Conservation (phyloP, 2,329 filamentous ascomycete genomes). For the Gyromitra esculenta region DNA sequence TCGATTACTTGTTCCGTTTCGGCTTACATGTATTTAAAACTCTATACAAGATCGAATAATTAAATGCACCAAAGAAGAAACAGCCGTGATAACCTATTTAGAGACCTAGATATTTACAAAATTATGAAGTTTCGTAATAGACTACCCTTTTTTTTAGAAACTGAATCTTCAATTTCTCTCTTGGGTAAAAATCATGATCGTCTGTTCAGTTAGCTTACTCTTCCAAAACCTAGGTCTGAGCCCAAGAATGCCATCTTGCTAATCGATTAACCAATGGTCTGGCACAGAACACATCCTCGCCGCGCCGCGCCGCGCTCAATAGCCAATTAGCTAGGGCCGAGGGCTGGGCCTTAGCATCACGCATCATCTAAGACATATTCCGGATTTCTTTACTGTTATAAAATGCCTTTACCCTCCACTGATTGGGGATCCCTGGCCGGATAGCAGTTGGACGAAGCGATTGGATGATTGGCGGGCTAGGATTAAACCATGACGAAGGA, state of each 20-base stretch:
- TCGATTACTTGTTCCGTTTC: background rate
- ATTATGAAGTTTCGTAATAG: slow-evolving; percentile 4
- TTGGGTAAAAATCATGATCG: background rate
- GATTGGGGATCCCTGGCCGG: background rate
- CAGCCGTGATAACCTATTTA: background rate
- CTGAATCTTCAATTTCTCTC: background rate
- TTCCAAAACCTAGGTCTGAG: background rate
- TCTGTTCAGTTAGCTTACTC: background rate
- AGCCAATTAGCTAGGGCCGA: slow-evolving; percentile 4
- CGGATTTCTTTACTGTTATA: slow-evolving; percentile 21
- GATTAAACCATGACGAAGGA: slow-evolving; percentile 11
- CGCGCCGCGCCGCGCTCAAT: background rate
- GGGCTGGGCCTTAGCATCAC: slow-evolving; percentile 1
- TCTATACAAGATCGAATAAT: slow-evolving; percentile 4
- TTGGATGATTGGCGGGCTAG: slow-evolving; percentile 11
- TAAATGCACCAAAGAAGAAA: too few relatives aligned
- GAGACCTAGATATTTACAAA: background rate
- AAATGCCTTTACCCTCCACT: background rate
- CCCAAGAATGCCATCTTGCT: background rate
- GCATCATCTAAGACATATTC: slow-evolving; percentile 10
- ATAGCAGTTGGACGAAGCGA: background rate
- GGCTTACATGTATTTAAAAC: background rate
- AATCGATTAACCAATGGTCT: background rate
- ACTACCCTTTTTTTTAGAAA: background rate
- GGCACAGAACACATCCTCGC: background rate